These are phyloP conservation scores for Fistulifera pelliculosa DNA, from an alignment of 108 stramenopile genomes.

Conservation along the genomic window DNA sequence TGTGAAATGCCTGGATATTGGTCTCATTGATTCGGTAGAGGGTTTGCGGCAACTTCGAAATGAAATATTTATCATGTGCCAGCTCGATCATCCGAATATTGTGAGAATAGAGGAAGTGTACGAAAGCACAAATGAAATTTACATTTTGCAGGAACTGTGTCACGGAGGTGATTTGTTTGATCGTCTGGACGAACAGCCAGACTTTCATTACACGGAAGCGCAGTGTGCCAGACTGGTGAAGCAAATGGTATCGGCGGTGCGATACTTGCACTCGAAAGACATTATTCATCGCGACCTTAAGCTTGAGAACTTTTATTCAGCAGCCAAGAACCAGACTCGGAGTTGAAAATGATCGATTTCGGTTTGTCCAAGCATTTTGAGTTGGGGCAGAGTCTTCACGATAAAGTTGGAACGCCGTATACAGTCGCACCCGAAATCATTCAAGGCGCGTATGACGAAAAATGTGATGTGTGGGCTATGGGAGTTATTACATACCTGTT, in stretches of 20 bases:
- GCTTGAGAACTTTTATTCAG: slow-evolving; percentile 46
- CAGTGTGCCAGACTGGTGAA: slow-evolving; percentile 66
- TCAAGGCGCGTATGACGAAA: slow-evolving; percentile 65
- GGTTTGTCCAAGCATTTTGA: slow-evolving; percentile 79
- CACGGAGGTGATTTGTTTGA: slow-evolving; percentile 79
- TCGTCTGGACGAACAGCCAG: slow-evolving; percentile 70
- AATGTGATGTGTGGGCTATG: slow-evolving; percentile 78
- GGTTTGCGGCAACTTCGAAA: slow-evolving; percentile 58
- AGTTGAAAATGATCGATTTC: slow-evolving; percentile 81
- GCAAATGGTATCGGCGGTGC: slow-evolving; percentile 82
- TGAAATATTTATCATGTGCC: slow-evolving; percentile 83
- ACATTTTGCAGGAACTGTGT: slow-evolving; percentile 69
- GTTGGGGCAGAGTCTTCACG: slow-evolving; percentile 53
- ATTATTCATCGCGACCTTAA: slow-evolving; percentile 18
- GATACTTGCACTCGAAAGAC: slow-evolving; percentile 85
- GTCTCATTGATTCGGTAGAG: slow-evolving; percentile 44
- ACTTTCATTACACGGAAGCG: slow-evolving; percentile 74
- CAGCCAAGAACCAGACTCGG: slow-evolving; percentile 26
- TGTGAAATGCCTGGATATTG: slow-evolving; percentile 69
- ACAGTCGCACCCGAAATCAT: slow-evolving; percentile 89
- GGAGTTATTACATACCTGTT: slow-evolving; percentile 86
- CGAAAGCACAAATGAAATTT: slow-evolving; percentile 58
- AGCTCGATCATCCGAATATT: slow-evolving; percentile 86
- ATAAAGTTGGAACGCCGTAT: slow-evolving; percentile 82
- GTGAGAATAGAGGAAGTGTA: slow-evolving; percentile 79